phyloP scores from a whole-genome alignment of 2,329 filamentous ascomycete genomes.

The Alternaria tenuissima region DNA sequence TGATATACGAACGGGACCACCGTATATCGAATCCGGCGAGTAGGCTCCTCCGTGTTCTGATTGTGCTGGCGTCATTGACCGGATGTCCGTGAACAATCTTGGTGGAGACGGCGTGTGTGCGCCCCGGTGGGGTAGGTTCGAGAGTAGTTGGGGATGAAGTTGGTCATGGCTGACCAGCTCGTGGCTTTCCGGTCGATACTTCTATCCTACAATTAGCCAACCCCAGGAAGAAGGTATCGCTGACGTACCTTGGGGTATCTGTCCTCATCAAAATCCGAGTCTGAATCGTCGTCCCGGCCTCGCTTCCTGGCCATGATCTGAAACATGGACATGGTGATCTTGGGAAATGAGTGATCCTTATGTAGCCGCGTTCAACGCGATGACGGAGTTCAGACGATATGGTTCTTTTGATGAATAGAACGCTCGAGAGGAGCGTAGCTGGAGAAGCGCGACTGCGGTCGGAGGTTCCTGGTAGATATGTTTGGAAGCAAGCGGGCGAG shows the following conservation, averaged over 20 bases:
- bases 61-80: conserved; percentile 42
- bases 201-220: conserved; percentile 33
- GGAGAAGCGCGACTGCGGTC: conserved; percentile 22
- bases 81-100: conserved; percentile 32
- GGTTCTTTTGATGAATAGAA: conserved; percentile 16
- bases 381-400: conserved; percentile 21
- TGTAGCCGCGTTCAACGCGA: conserved; percentile 33
- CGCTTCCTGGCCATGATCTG: conserved; percentile 43
- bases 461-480: conserved; percentile 35
- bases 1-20: conserved; percentile 30
- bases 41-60: conserved; percentile 37
- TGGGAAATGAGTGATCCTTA: conserved; percentile 4
- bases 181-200: conserved; percentile 38
- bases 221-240: conserved; percentile 1
- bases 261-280: conserved; percentile 43
- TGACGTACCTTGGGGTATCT: conserved; percentile 41
- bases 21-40: conserved; percentile 37
- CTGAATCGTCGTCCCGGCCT: conserved; percentile 44
- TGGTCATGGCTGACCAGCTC: conserved; percentile 29
- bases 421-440: conserved; percentile 21
- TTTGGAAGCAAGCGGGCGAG: conserved; percentile 42
- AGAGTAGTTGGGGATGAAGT: conserved; percentile 25
- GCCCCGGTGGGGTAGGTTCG: conserved; percentile 33
- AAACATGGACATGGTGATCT: conserved; percentile 42
- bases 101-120: conserved; percentile 41